Conservation (phyloP, 345 rosid species). For the Noccaea bulbosa region DNA sequence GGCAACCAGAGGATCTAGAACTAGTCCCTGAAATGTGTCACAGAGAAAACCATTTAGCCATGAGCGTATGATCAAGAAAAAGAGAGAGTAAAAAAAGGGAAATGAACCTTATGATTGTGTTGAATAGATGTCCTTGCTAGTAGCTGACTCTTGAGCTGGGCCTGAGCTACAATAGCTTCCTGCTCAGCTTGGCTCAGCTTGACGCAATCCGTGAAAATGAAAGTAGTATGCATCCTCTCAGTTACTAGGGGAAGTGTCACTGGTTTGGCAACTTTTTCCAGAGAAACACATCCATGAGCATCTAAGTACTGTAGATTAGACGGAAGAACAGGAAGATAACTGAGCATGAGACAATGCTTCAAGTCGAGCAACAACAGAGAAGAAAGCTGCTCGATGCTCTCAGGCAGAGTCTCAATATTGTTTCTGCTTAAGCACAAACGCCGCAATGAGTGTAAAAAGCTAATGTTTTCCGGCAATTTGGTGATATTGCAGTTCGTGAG, state of each 20-base stretch:
- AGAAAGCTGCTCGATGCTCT: conserved; percentile 35
- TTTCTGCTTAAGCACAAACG: conserved; percentile 41
- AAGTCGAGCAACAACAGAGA: conserved; percentile 34
- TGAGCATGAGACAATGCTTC: conserved; percentile 36
- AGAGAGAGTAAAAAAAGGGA: neutral
- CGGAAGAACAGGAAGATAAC: conserved; percentile 38
- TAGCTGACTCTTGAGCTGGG: conserved; percentile 38
- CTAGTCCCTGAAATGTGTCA: conserved; percentile 34
- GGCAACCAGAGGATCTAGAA: conserved; percentile 31
- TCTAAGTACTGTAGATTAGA: conserved; percentile 31
- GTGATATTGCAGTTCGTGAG: conserved; percentile 20
- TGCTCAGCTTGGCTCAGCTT: conserved; percentile 27
- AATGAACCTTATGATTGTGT: conserved; percentile 26
- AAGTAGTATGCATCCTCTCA: conserved; percentile 28
- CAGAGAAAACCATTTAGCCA: conserved; percentile 2
- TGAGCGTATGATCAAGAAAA: neutral
- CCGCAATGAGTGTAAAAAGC: conserved; percentile 5
- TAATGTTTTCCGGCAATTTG: conserved; percentile 25
- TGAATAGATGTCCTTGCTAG: conserved; percentile 35
- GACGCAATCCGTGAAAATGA: conserved; percentile 37
- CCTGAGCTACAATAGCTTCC: conserved; percentile 35
- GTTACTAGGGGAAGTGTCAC: conserved; percentile 30
- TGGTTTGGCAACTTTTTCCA: conserved; percentile 23
- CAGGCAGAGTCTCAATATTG: conserved; percentile 38
- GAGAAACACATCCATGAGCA: conserved; percentile 42